Base-by-base conservation (phyloP, 2,329 filamentous ascomycete genomes). In the Diaporthe batatas region DNA sequence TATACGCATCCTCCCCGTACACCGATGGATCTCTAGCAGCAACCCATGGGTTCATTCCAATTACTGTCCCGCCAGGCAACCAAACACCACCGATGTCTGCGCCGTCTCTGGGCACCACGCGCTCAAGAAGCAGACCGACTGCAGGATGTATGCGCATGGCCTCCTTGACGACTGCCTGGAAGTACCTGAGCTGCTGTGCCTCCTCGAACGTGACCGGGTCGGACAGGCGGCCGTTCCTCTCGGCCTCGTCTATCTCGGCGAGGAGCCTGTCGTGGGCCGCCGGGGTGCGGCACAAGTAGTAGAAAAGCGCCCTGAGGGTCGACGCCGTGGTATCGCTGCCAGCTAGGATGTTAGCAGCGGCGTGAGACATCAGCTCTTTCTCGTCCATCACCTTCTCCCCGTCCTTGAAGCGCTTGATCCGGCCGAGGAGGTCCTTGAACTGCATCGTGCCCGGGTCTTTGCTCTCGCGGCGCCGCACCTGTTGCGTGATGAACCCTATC, bases 241-340 rank as follows among this genome's bases (percentile, higher is more conserved):
- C 2, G 78, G 83, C 65, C 70, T 74, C 54, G 82, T 80, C 71
- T 11, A 87, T 83, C 76, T 88, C 86, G 0, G 77, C 76, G n/a
- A 83, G 82, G 0, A 88, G 77, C 21, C 81, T 82, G 6, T 74
- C 70, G 65, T 84, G 82, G 0, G 85, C 80, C 0, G 79, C 78
- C 0, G 84, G 86, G 42, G 82, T 83, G 14, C 82, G 85, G 36
- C 83, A 82, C 70, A 88, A 77, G 76, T 85, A 83, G 53, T 87
- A 82, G 55, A 88, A 68, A 6, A 83, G 84, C 23, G 83, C 79
- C 4, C 86, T 83, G 2, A 88, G 80, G 0, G 83, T 82, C 0
- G 83, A 85, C 0, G 87, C 84, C 0, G 86, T 86, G 12, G 85
- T 87, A 73, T 89, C 87, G 6, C 85, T 85, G 5, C 87, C 87